phyloP scores from a whole-genome alignment of 345 rosid genomes.

The Boechera stricta region DNA sequence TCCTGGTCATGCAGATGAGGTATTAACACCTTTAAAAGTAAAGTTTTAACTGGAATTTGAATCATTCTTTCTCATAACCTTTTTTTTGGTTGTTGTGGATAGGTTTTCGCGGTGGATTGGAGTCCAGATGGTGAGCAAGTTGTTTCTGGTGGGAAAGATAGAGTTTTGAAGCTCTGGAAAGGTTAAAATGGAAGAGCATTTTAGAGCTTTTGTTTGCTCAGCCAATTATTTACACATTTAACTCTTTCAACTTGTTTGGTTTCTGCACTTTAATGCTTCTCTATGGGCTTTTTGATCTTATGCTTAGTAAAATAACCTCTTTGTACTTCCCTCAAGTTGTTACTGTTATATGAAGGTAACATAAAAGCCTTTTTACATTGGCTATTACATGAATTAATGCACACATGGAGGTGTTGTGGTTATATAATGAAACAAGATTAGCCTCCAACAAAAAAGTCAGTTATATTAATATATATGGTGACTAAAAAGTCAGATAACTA shows the following conservation, averaged over 20 bases:
- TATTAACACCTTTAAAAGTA: constrained; percentile 32
- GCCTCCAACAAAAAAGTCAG: no score
- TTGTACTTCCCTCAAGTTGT: background rate
- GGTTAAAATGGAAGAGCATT: constrained; percentile 51
- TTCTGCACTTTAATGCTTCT: background rate
- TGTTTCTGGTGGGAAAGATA: constrained; percentile 91
- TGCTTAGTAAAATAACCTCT: background rate
- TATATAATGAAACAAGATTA: no score
- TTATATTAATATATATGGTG: no score
- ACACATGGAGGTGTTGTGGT: background rate
- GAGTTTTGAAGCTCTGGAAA: constrained; percentile 93
- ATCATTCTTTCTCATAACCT: constrained; percentile 11
- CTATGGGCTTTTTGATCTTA: background rate
- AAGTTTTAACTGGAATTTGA: background rate
- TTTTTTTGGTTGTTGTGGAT: background rate
- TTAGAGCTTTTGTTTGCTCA: constrained; percentile 12
- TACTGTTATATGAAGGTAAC: background rate
- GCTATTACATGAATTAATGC: background rate
- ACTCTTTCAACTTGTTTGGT: constrained; percentile 11
- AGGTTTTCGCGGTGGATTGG: constrained; percentile 98
- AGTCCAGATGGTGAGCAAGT: constrained; percentile 99
- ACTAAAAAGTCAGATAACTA: no score
- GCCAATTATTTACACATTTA: constrained; percentile 2
- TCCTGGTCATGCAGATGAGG: constrained; percentile 98
- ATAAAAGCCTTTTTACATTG: background rate